Conservation (phyloP, 257 asterid species). For the Striga asiatica region DNA sequence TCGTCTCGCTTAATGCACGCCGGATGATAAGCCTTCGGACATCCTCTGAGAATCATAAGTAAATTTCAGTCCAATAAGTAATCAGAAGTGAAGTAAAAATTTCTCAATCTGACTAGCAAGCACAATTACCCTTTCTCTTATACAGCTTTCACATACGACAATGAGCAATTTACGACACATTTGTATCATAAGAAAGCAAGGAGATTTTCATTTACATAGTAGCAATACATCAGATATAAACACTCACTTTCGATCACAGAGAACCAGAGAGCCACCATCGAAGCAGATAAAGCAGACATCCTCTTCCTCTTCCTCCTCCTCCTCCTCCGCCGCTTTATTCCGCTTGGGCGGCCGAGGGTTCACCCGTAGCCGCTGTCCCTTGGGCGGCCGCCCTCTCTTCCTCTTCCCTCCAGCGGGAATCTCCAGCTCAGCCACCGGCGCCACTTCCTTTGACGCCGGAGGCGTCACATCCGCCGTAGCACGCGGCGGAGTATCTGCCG, state of each 20-base stretch:
- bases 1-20: conserved; percentile 91
- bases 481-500: conserved; percentile 10
- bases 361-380: conserved; percentile 21
- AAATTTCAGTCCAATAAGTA: background rate
- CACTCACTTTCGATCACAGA: conserved; percentile 96
- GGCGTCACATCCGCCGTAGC: conserved; percentile 15
- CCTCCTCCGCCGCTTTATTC: conserved; percentile 37
- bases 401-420: conserved; percentile 35
- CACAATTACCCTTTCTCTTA: background rate
- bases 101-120: background rate
- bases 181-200: no score
- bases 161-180: no score
- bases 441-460: conserved; percentile 15
- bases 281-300: conserved; percentile 96
- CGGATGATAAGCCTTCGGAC: conserved; percentile 96
- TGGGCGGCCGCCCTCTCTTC: conserved; percentile 66
- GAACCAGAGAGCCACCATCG: conserved; percentile 86
- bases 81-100: background rate
- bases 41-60: conserved; percentile 54
- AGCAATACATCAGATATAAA: background rate
- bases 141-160: background rate
- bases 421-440: conserved; percentile 17
- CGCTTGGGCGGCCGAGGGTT: conserved; percentile 43
- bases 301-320: conserved; percentile 77
- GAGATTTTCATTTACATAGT: background rate